These are phyloP conservation scores for Exophiala dermatitidis DNA, from an alignment of 2,329 filamentous ascomycete genomes.

Conservation along the genomic window DNA sequence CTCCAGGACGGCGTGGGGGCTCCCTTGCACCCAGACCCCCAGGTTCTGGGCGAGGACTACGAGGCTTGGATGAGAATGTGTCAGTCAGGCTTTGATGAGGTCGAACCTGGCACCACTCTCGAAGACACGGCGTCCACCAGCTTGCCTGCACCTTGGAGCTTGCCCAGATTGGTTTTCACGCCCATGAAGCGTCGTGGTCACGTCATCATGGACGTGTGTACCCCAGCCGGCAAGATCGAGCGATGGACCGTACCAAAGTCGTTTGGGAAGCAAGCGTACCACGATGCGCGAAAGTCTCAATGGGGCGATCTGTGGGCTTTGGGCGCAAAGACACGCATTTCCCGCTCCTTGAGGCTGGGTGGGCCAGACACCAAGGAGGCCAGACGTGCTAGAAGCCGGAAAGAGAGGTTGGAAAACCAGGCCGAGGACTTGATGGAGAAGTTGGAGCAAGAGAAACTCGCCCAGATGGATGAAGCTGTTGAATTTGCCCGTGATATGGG, in stretches of 20 bases:
- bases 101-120: slow-evolving; percentile 15
- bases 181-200: slow-evolving; percentile 85
- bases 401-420: slow-evolving; percentile 13
- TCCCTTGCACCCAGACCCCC: slow-evolving; percentile 8
- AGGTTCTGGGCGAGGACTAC: slow-evolving; percentile 9
- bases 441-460: slow-evolving; percentile 15
- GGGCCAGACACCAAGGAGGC: slow-evolving; percentile 18
- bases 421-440: slow-evolving; percentile 14
- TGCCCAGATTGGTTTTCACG: slow-evolving; percentile 70
- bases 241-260: slow-evolving; percentile 87
- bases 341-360: slow-evolving; percentile 48
- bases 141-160: slow-evolving; percentile 29
- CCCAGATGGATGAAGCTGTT: slow-evolving; percentile 8
- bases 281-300: slow-evolving; percentile 77
- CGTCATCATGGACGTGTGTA: slow-evolving; percentile 85
- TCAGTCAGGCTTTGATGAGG: slow-evolving; percentile 17
- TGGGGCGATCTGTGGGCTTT: slow-evolving; percentile 97
- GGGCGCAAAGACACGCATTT: slow-evolving; percentile 76
- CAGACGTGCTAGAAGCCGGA: slow-evolving; percentile 7
- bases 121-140: slow-evolving; percentile 3
- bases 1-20: slow-evolving; percentile 19
- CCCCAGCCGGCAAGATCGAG: slow-evolving; percentile 74
- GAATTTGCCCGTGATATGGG: slow-evolving; percentile 9
- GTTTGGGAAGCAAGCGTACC: slow-evolving; percentile 74
- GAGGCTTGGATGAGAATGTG: slow-evolving; percentile 11